Percentiles rank a stretch among this genome's conserved stretches.
These are phyloP conservation scores for Cicer arietinum DNA, from an alignment of 306 rosid species.

Conservation along the genomic window DNA sequence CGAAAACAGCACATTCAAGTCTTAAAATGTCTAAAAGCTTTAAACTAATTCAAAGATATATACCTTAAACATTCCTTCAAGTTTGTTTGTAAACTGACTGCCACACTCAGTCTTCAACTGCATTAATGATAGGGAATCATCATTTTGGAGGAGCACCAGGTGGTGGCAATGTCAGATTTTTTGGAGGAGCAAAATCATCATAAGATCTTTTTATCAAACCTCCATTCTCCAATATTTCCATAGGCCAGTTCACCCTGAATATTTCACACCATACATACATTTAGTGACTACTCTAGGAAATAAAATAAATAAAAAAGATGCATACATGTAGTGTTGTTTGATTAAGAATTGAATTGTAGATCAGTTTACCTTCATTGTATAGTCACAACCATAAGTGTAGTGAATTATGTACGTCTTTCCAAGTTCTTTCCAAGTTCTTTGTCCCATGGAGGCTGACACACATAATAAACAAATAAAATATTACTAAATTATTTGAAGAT, in stretches of 20 bases:
- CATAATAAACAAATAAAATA: slow-evolving; percentile 44
- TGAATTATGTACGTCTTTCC: slow-evolving; percentile 84
- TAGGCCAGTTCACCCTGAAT: slow-evolving; percentile 84
- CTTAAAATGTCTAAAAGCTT: too few relatives aligned
- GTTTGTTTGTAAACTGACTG: too few relatives aligned
- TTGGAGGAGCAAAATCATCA: slow-evolving; percentile 57
- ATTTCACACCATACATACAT: slow-evolving; percentile 29
- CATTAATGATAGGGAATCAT: too few relatives aligned
- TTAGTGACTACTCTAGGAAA: slow-evolving; percentile 34
- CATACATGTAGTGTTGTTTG: neutral
- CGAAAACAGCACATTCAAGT: too few relatives aligned
- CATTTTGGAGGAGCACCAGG: slow-evolving; percentile 66
- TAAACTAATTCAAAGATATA: too few relatives aligned
- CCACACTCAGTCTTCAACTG: too few relatives aligned
- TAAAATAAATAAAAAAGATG: neutral
- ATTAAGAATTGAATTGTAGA: slow-evolving; percentile 13
- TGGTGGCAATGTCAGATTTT: slow-evolving; percentile 87
- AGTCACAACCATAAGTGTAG: slow-evolving; percentile 96
- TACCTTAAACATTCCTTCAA: too few relatives aligned
- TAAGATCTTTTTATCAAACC: slow-evolving; percentile 91
- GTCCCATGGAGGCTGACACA: slow-evolving; percentile 95
- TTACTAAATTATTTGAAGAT: slow-evolving; percentile 33
- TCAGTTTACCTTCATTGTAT: slow-evolving; percentile 75
- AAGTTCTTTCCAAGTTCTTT: slow-evolving; percentile 68
- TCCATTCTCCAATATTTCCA: slow-evolving; percentile 99